Base-by-base conservation (phyloP, 2,329 filamentous ascomycete species). In the Monosporascus sp. region DNA sequence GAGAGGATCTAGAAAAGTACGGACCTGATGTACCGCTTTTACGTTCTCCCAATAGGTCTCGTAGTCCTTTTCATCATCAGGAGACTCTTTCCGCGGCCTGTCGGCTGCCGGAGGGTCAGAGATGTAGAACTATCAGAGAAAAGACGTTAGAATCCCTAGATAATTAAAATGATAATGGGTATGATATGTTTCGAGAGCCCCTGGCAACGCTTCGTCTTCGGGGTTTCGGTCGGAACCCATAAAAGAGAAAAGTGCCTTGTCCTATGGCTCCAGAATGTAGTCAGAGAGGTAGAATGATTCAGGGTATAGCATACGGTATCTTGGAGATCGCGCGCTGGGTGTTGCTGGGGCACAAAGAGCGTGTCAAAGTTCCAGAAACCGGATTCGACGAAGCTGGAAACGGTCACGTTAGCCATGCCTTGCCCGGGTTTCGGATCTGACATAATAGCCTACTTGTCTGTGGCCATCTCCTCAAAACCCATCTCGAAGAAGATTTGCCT, bases 321-420 rank as follows among this genome's bases (percentile, higher is more conserved):
- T 79, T 99, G 94, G 61, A 97, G 80, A 71, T 99, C 94, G 69
- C 94, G 90, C 55, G 94, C 94, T 50, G 94, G 94, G 72, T 99
- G 94, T 79, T 99, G 94, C 75, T 96, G 94, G 31, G 93, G 93
- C 51, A 97, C 93, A 72, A 93, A 97, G 58, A 99, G 89, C 24
- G 92, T 86, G 68, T 97, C 93, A 72, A 97, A 97, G 74, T 97
- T 97, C 62, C 94, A 99, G 85, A 97, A 97, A 47, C 93, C 92
- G 14, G 92, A 93, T 75, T 99, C 94, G 58, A 97, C 92, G 70
- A 87, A 97, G 70, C 89, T 85, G 74, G 88, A 14, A 41, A 41
- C 26, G 24, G 19, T 3, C 5, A 50, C 14, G 31, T 58, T 53
- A 60, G 49, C 31, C 24, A 46, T 19, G 17, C 17, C 7, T 20